Conservation (phyloP, 2,329 filamentous ascomycete species). For the Trichoderma koningii region DNA sequence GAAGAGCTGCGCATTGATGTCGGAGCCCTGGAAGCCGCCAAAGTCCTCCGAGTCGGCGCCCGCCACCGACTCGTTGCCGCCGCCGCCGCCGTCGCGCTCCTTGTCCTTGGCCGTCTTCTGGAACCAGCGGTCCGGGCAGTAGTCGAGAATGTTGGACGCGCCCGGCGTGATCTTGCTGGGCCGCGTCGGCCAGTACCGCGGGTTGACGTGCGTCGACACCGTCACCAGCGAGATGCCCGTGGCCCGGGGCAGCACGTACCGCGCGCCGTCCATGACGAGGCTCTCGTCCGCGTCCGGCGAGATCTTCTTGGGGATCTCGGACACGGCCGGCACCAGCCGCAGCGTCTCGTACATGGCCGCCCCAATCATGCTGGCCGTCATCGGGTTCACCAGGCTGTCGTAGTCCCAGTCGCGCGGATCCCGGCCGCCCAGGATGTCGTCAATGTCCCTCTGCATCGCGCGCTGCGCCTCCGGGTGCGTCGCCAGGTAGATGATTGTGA, state of each 20-base stretch:
- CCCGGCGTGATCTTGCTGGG: slow-evolving; percentile 48
- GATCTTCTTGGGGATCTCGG: slow-evolving; percentile 70
- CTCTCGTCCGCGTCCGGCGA: slow-evolving; percentile 57
- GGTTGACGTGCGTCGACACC: slow-evolving; percentile 65
- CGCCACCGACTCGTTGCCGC: slow-evolving; percentile 34
- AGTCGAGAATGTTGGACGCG: slow-evolving; percentile 64
- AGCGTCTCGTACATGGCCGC: slow-evolving; percentile 79
- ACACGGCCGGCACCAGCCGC: slow-evolving; percentile 69
- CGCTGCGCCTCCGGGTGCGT: slow-evolving; percentile 65
- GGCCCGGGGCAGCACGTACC: slow-evolving; percentile 59
- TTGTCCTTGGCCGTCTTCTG: slow-evolving; percentile 36
- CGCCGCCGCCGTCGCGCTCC: slow-evolving; percentile 26
- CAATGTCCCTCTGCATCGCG: slow-evolving; percentile 68
- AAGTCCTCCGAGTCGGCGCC: slow-evolving; percentile 54
- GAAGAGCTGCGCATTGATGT: slow-evolving; percentile 65
- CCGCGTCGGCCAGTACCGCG: slow-evolving; percentile 68
- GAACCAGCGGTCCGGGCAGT: slow-evolving; percentile 74
- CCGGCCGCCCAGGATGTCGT: slow-evolving; percentile 61
- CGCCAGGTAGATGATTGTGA: slow-evolving; percentile 68
- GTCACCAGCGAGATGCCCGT: slow-evolving; percentile 59
- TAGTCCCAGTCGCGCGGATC: slow-evolving; percentile 69
- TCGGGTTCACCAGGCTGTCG: slow-evolving; percentile 63
- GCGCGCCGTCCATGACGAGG: slow-evolving; percentile 60
- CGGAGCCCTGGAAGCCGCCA: slow-evolving; percentile 60
- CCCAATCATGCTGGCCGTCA: slow-evolving; percentile 70